Percentiles rank a stretch among this genome's conserved stretches.
Conservation (phyloP, 345 rosid species). For the Hevea brasiliensis region DNA sequence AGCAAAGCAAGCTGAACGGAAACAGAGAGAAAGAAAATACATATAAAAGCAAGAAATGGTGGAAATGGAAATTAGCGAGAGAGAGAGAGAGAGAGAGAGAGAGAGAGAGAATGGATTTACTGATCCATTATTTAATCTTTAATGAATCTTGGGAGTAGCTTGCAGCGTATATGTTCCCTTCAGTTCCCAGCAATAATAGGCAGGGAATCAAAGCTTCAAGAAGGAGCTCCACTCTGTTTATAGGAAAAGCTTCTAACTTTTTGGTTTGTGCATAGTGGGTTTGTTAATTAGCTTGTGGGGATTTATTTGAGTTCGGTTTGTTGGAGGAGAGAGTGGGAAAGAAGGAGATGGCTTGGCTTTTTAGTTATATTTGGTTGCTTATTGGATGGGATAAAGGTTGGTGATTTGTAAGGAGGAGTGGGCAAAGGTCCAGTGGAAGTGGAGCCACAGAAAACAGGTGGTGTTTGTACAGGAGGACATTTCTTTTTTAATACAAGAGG, state of each 20-base stretch:
- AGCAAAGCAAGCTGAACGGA: background rate
- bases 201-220: background rate
- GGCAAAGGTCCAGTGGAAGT: too few relatives aligned
- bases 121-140: constrained; percentile 39
- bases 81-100: constrained; percentile 1
- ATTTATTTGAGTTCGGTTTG: constrained; percentile 3
- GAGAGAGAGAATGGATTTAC: constrained; percentile 24
- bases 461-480: too few relatives aligned
- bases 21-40: background rate
- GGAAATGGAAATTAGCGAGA: background rate
- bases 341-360: too few relatives aligned
- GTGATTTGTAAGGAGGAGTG: too few relatives aligned
- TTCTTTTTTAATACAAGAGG: too few relatives aligned
- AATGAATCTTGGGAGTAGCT: background rate
- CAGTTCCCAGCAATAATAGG: background rate
- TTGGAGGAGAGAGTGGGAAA: background rate
- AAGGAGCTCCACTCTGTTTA: background rate
- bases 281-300: constrained; percentile 8
- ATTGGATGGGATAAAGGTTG: too few relatives aligned
- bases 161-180: background rate
- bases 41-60: background rate
- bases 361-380: too few relatives aligned
- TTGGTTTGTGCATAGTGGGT: background rate
- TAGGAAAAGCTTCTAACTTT: background rate
- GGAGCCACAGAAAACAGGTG: too few relatives aligned